Base-by-base conservation (phyloP, 2,329 filamentous ascomycete species). In the Fusarium anthophilum region DNA sequence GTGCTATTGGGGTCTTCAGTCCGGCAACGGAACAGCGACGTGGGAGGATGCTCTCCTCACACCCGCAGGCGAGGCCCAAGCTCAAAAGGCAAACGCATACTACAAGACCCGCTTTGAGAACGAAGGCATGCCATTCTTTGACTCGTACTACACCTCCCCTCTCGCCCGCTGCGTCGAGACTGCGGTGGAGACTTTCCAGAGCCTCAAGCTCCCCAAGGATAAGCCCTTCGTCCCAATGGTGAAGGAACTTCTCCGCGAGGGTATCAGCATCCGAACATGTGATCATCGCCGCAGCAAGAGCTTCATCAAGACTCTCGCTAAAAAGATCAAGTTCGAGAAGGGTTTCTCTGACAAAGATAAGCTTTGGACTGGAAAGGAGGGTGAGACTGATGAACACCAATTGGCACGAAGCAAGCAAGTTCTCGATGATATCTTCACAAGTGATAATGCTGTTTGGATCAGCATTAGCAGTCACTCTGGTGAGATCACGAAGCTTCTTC, bases 21-120 rank as follows among this genome's bases (percentile, higher is more conserved):
- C 92, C 41, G 91, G 92, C 71, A 92, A 93, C 77, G 87, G 83
- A 51, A 92, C 90, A 6, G 82, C 85, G 4, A 83, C 82, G 35
- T 94, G 92, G 92, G 84, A 87, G 6, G 92, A 93, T 74, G 86
- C 92, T 3, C 84, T 87, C 18, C 85, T 94, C 48, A 93, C 91
- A 0, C 80, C 84, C 2, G 83, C 82, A 1, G 92, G 92, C 10
- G 78, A 87, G 28, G 78, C 80, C 4, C 90, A 94, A 80, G 90
- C 91, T 7, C 78, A 83, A 57, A 87, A 86, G 62, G 90, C 91
- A 20, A 86, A 90, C 70, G 78, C 78, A 6, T 93, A 92, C 82
- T 92, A 91, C 87, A 82, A 83, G 59, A 79, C 83, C 9, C 85
- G 89, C 60, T 85, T 92, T 14, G 79, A 82, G 7, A 76, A 83